Base-by-base conservation (phyloP, 352 stramenopile species). In the Globisporangium irregulare region DNA sequence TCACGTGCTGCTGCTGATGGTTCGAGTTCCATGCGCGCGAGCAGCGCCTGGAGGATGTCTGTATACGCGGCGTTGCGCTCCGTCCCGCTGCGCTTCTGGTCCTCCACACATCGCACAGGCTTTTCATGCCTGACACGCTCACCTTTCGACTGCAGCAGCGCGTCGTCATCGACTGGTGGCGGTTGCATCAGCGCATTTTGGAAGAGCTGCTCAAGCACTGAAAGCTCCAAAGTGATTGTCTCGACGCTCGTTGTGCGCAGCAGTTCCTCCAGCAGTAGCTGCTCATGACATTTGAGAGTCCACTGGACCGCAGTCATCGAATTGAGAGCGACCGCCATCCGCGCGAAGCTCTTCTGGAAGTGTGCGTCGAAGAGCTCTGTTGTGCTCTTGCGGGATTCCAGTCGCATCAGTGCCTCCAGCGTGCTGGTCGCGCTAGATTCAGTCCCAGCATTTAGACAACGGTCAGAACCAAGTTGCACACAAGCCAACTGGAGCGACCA, bases 221-320 rank as follows among this genome's bases (percentile, higher is more conserved):
- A 3, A 0, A 24, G 10, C 9, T 54, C 29, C 4, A 48, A 15
- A 18, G 56, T 27, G 14, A 68, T 41, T n/a, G 55, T 46, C 38
- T 66, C 53, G 20, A 69, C 46, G 9, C 70, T 38, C 12, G 78
- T 68, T 50, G 60, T 43, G 10, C 32, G 43, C 55, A 79, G 58
- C 38, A 80, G 36, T 20, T 46, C 61, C 27, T 73, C 71, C 22
- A 78, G 55, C n/a, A 75, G 4, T 20, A 81, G 59, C 34, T 86
- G 81, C 9, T 74, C 62, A 1, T 61, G n/a, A 34, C 72, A 64
- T 3, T 66, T 15, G 4, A 43, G 55, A 9, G 73, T 78, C 81
- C 81, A 90, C 50, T 85, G 79, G 0, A 81, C 66, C 8, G 54
- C 67, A 27, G 78, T 69, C 46, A 77, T 74, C 18, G 20, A 55